Evolutionary conservation across 352 stramenopile species (phyloP).

Genomic region (Hyaloperonospora arabidopsidis): DNA sequence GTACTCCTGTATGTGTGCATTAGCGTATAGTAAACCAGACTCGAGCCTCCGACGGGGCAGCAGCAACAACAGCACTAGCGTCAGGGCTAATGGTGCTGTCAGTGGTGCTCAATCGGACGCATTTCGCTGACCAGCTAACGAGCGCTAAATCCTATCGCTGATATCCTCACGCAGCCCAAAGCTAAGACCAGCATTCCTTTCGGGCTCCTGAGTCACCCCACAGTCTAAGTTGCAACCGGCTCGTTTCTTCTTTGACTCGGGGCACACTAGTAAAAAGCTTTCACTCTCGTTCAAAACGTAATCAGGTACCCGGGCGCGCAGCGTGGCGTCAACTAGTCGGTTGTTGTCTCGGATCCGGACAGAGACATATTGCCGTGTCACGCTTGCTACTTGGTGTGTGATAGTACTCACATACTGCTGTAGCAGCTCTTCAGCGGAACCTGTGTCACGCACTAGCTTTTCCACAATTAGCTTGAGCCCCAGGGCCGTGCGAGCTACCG

Average conservation of each 20-base stretch:
- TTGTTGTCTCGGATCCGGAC: slow-evolving; percentile 81
- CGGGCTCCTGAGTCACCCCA: slow-evolving; percentile 10
- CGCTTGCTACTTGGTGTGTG: slow-evolving; percentile 74
- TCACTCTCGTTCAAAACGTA: slow-evolving; percentile 65
- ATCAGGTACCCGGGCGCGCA: slow-evolving; percentile 55
- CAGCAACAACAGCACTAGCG: slow-evolving; percentile 29
- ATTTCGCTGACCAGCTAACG: slow-evolving; percentile 16
- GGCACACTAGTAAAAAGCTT: slow-evolving; percentile 60
- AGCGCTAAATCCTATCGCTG: slow-evolving; percentile 28
- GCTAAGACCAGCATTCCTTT: slow-evolving; percentile 13
- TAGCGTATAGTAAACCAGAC: no score
- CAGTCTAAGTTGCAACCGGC: slow-evolving; percentile 11
- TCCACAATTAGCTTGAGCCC: slow-evolving; percentile 69
- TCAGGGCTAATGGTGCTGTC: slow-evolving; percentile 23
- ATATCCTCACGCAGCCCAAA: slow-evolving; percentile 41
- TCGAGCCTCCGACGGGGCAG: slow-evolving; percentile 7
- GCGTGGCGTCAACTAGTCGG: slow-evolving; percentile 61
- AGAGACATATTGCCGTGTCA: slow-evolving; percentile 73
- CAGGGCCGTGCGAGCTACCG: slow-evolving; percentile 38
- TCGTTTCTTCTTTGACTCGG: slow-evolving; percentile 31
- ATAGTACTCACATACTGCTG: slow-evolving; percentile 82
- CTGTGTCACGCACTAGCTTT: slow-evolving; percentile 68
- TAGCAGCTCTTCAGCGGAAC: slow-evolving; percentile 56
- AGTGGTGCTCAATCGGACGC: slow-evolving; percentile 12
- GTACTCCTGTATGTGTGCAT: no score